phyloP scores from a whole-genome alignment of 2,329 filamentous ascomycete genomes.

The Aspergillus pseudoterreus region DNA sequence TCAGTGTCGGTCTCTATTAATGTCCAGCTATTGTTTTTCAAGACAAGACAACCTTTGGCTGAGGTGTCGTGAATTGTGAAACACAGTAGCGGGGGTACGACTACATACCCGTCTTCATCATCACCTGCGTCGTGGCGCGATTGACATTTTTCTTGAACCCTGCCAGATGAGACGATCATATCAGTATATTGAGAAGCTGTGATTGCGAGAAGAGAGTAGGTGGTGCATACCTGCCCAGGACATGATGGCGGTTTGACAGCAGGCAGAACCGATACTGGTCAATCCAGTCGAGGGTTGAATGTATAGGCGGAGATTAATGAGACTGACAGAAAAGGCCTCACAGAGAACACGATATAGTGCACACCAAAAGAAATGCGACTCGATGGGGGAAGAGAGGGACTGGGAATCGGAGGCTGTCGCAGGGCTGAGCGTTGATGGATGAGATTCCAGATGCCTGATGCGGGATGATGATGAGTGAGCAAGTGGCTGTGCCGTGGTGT shows the following conservation, averaged over 20 bases:
- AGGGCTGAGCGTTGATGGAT: conserved; percentile 5
- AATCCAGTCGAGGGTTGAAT: not conserved
- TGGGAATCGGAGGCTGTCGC: not conserved
- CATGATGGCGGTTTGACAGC: conserved; percentile 47
- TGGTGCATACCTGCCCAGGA: conserved; percentile 63
- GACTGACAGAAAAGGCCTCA: not conserved
- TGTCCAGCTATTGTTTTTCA: not conserved
- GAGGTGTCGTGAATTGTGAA: too few species aligned
- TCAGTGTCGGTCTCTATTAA: not conserved
- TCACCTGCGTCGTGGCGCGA: conserved; percentile 97
- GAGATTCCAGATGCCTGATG: conserved; percentile 3
- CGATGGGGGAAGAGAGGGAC: not conserved
- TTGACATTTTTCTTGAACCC: conserved; percentile 96
- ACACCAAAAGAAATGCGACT: not conserved
- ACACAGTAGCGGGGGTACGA: conserved; percentile 11
- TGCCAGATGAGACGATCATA: conserved; percentile 30
- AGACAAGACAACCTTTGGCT: too few species aligned
- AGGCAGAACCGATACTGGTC: conserved; percentile 4
- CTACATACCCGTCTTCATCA: conserved; percentile 91
- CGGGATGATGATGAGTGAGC: not conserved
- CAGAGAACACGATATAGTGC: not conserved
- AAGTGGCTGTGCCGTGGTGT: conserved; percentile 1
- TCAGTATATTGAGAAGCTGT: conserved; percentile 1
- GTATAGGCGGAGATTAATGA: not conserved
- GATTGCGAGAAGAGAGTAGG: not conserved